Evolutionary conservation across 75 land plant genomes (phyloP), one percentile per base, ranked within the genome.

Genomic region (Pinus taeda): DNA sequence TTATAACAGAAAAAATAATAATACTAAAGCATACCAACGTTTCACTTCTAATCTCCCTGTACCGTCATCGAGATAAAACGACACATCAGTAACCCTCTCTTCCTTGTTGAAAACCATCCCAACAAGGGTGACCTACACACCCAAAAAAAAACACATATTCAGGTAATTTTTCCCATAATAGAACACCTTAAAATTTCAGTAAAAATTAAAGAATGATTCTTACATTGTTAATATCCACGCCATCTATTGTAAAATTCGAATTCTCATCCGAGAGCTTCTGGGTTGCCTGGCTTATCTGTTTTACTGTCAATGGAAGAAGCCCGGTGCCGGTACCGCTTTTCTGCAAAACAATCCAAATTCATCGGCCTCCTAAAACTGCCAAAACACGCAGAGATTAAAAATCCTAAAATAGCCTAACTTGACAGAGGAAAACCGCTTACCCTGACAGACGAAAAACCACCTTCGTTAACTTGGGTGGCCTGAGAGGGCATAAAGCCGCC

Each of bases 401-500:
- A 12, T 1, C 49, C 11, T 36, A 5, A 49, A 49, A 49, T 11
- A 49, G 53, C 9, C 53, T 49, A 49, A 8, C 53, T 9, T 49
- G 53, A 49, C n/a, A 8, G 21, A 61, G 4, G 26, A n/a, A 57
- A 33, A 15, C 24, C 42, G 18, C 59, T 80, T 58, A 83, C 91
- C 61, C 83, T 81, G 59, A 83, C 21, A 4, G 86, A 59, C 65
- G 91, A 79, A 62, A 81, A 80, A 29, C 83, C 74, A 42, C 73
- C 75, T 29, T 88, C 92, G 67, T 81, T 80, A 60, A 83, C 59
- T 61, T 84, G 76, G 42, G 85, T 91, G 15, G 98, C 83, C 85
- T 92, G 97, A 39, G 99, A 94, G 33, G 99, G 98, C 99, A 96
- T 96, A 86, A 94, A 96, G 6, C 99, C 99, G 57, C 98, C 99